These are phyloP conservation scores for Podospora comata DNA, from an alignment of 495 filamentous ascomycete genomes.

Conservation along the genomic window DNA sequence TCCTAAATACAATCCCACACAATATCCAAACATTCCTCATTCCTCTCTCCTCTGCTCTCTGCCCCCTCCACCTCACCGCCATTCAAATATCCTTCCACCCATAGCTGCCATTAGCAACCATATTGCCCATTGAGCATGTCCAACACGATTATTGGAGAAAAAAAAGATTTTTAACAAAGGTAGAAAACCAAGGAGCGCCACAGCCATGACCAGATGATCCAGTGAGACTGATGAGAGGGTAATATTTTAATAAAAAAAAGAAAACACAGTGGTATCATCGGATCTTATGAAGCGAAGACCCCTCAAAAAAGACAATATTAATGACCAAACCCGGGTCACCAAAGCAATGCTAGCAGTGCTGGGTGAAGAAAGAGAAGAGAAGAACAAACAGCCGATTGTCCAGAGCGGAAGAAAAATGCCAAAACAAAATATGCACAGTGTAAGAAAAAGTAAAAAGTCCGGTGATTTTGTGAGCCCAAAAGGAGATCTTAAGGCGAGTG, in stretches of 20 bases:
- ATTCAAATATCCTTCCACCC: background rate
- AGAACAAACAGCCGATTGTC: background rate
- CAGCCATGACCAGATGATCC: background rate
- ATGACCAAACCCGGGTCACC: conserved; percentile 24
- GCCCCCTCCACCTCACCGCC: background rate
- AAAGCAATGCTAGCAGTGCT: conserved; percentile 24
- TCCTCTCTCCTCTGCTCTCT: background rate
- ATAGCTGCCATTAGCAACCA: background rate
- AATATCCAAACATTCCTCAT: background rate
- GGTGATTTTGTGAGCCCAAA: background rate
- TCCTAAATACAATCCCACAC: background rate
- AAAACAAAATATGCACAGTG: conserved; percentile 10
- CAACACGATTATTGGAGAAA: background rate
- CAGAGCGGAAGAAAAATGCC: conserved; percentile 18
- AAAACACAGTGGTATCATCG: background rate
- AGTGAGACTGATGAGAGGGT: background rate
- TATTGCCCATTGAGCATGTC: background rate
- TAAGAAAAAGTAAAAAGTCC: conserved; percentile 1
- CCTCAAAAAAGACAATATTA: conserved; percentile 15
- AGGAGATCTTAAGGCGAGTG: background rate
- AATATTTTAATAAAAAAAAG: background rate
- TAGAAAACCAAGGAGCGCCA: background rate
- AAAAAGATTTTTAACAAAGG: background rate
- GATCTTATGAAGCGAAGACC: background rate
- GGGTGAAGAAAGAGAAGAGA: conserved; percentile 8